A percentile compares a stretch with the other conserved stretches of the same genome.
Conservation (phyloP, 2,329 filamentous ascomycete genomes). For the Endothia cerciana region DNA sequence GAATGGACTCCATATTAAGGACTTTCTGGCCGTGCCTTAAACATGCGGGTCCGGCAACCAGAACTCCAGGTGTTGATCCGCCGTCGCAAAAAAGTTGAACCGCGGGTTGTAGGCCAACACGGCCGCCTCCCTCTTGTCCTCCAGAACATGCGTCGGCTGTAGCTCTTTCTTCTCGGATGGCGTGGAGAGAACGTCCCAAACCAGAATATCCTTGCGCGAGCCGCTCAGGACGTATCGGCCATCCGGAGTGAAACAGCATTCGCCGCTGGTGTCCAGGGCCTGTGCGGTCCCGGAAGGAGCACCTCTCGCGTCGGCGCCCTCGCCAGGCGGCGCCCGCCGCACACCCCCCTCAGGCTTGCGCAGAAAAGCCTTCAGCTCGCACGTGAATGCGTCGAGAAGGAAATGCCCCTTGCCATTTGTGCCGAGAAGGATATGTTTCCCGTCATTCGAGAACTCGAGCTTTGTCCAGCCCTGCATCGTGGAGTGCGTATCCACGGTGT, state of each 20-base stretch:
- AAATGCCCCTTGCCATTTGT: slow-evolving; percentile 87
- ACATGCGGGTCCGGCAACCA: slow-evolving; percentile 73
- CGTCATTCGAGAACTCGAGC: slow-evolving; percentile 95
- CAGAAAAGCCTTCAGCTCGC: slow-evolving; percentile 75
- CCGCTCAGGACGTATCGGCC: slow-evolving; percentile 87
- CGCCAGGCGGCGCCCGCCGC: slow-evolving; percentile 57
- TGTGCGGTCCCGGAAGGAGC: slow-evolving; percentile 35
- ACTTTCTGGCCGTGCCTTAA: slow-evolving; percentile 36
- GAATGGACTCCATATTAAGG: background rate
- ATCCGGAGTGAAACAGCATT: slow-evolving; percentile 88
- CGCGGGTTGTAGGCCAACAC: slow-evolving; percentile 88
- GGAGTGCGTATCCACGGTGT: slow-evolving; percentile 58
- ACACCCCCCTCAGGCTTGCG: slow-evolving; percentile 60
- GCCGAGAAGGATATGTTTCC: slow-evolving; percentile 81
- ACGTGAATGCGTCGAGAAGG: slow-evolving; percentile 90
- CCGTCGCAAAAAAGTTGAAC: slow-evolving; percentile 89
- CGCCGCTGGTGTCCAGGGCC: slow-evolving; percentile 65
- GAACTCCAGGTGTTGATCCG: slow-evolving; percentile 81
- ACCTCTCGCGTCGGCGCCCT: slow-evolving; percentile 44
- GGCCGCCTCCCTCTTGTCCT: slow-evolving; percentile 70
- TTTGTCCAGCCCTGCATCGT: slow-evolving; percentile 79
- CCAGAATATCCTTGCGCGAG: slow-evolving; percentile 71
- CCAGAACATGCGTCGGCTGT: slow-evolving; percentile 65
- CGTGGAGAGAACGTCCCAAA: slow-evolving; percentile 79
- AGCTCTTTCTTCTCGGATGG: slow-evolving; percentile 61